phyloP scores from a whole-genome alignment of 2,329 filamentous ascomycete genomes.

The Colletotrichum cordylinicola region DNA sequence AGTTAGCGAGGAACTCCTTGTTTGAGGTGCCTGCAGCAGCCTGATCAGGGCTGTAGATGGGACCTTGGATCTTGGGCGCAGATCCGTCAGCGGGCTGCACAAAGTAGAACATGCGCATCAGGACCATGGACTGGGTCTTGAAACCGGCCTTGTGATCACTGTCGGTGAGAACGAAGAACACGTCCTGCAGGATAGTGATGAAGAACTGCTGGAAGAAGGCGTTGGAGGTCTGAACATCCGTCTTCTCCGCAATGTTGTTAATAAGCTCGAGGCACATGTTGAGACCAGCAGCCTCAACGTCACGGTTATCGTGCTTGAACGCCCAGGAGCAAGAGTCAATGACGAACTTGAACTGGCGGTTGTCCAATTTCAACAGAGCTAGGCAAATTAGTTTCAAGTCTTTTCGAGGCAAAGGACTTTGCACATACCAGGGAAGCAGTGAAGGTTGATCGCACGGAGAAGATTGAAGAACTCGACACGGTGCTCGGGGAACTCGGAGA shows the following conservation, averaged over 20 bases:
- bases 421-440: constrained; percentile 82
- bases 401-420: neutral
- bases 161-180: constrained; percentile 97
- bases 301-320: constrained; percentile 99
- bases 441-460: constrained; percentile 91
- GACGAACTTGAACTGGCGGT: constrained; percentile 97
- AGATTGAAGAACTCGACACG: constrained; percentile 99
- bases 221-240: constrained; percentile 84
- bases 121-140: constrained; percentile 93
- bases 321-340: constrained; percentile 99
- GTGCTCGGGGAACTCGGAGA: constrained; percentile 98
- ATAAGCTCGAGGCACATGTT: constrained; percentile 99
- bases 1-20: constrained; percentile 87
- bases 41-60: constrained; percentile 86
- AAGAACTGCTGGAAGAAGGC: constrained; percentile 99
- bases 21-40: constrained; percentile 85
- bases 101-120: constrained; percentile 96
- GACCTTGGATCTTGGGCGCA: constrained; percentile 86
- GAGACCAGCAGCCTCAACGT: constrained; percentile 93
- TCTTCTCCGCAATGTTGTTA: constrained; percentile 89
- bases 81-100: constrained; percentile 74
- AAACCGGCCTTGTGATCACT: constrained; percentile 99
- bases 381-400: constrained; percentile 7
- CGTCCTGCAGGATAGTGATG: constrained; percentile 92
- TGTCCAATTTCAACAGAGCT: constrained; percentile 90